Evolutionary conservation across 352 stramenopile species (phyloP), one percentile per base, ranked within the genome.

Genomic region (Hyaloperonospora brassicae): DNA sequence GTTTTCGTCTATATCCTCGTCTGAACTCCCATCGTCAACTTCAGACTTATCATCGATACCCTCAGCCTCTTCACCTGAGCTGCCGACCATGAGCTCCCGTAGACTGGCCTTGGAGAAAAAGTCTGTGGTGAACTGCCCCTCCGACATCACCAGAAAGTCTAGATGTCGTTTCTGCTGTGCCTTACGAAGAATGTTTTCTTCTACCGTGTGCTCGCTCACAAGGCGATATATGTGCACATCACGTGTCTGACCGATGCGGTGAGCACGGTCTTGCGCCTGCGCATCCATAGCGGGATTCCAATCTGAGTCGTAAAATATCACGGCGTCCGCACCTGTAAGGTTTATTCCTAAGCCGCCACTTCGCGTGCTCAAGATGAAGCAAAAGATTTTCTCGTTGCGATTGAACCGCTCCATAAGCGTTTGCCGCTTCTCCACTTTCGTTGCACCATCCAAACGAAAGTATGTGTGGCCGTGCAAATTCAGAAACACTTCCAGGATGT

Each of bases 161-260:
- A 99, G 75, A 53, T 99, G 95, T 1, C 91, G 81, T 73, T 99
- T 99, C 64, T 99, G 96, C 53, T 93, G 83, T 0, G 89, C 96
- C 66, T 99, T 99, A n/a, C 87, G 82, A n/a, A 99, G 63, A 57
- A 99, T 99, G 70, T 99, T 99, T 68, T 99, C 97, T 70, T 99
- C 97, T 34, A 99, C 96, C 1, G 97, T 98, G 62, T 97, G 84
- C 51, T 97, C 85, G 24, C 86, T 98, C 5, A 99, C 87, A 14
- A 99, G 75, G 0, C 97, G 84, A 66, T 99, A 99, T 44, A 99
- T 99, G 62, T 98, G 93, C 10, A 99, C 97, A 56, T 99, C 97
- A 12, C 95, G 76, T 14, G 95, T 99, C 64, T 99, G 97, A 0
- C 96, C 96, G 54, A 99, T 99, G 24, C 96, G 87, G 70, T 98